These are phyloP conservation scores for Xylaria sp. DNA, from an alignment of 2,329 filamentous ascomycete species.

Conservation along the genomic window DNA sequence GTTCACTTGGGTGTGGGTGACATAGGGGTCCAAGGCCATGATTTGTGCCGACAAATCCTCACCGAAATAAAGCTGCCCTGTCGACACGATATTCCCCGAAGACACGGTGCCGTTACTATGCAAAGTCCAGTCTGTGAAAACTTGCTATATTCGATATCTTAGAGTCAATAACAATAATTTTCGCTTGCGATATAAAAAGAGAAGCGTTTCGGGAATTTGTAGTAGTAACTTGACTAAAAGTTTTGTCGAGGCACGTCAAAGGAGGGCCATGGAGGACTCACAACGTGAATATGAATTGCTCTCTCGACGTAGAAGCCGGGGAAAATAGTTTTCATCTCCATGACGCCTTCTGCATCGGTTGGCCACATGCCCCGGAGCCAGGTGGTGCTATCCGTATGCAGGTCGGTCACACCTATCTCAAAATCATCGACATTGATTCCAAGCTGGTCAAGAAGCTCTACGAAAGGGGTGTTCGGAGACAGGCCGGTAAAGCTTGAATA, in stretches of 20 bases:
- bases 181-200: not conserved
- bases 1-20: conserved; percentile 50
- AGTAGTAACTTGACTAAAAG: no score
- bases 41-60: conserved; percentile 45
- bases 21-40: conserved; percentile 52
- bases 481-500: conserved; percentile 48
- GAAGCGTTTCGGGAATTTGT: not conserved
- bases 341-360: conserved; percentile 44
- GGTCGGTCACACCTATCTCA: conserved; percentile 33
- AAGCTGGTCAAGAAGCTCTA: conserved; percentile 46
- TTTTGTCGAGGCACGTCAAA: not conserved
- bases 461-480: conserved; percentile 48
- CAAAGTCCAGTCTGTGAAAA: conserved; percentile 38
- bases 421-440: conserved; percentile 45
- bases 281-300: conserved; percentile 42
- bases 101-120: conserved; percentile 38
- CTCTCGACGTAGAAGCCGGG: conserved; percentile 44
- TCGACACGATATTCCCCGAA: conserved; percentile 36
- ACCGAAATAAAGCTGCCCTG: conserved; percentile 37
- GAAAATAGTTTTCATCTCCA: conserved; percentile 45
- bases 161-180: not conserved
- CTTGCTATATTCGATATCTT: conserved; percentile 15
- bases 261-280: not conserved
- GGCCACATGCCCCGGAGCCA: conserved; percentile 48
- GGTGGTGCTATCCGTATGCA: conserved; percentile 49